Evolutionary conservation across 2,329 filamentous ascomycete species (phyloP).

Genomic region (Arthrobotrys entomopaga): DNA sequence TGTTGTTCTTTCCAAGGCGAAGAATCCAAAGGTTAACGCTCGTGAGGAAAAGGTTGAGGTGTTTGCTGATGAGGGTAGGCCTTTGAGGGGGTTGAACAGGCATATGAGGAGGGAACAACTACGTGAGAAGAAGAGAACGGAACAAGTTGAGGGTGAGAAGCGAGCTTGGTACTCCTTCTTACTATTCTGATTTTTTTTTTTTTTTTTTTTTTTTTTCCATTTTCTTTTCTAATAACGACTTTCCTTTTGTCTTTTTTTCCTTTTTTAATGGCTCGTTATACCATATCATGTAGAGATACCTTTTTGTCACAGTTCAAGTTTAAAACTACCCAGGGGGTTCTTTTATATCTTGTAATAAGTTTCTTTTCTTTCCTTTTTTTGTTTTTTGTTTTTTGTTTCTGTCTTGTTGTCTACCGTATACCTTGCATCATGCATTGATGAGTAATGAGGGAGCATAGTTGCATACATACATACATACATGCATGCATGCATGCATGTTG

Average conservation of each 20-base stretch:
- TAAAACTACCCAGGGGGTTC: slow-evolving; percentile 7
- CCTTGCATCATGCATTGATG: too few species aligned
- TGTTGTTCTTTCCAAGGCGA: background rate
- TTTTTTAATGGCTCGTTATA: background rate
- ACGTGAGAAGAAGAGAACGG: slow-evolving; percentile 11
- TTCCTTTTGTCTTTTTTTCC: background rate
- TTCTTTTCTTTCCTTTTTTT: background rate
- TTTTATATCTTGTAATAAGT: slow-evolving; percentile 15
- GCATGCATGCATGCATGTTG: background rate
- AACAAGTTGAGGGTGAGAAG: slow-evolving; percentile 9
- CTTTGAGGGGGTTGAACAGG: slow-evolving; percentile 29
- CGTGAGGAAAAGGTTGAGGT: background rate
- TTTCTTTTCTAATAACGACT: slow-evolving; percentile 6
- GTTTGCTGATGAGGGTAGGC: slow-evolving; percentile 10
- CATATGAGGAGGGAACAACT: slow-evolving; percentile 41
- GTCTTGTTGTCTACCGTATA: background rate
- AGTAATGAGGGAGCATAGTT: background rate
- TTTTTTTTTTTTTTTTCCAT: slow-evolving; percentile 8
- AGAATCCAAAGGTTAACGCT: background rate
- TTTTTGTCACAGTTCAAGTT: slow-evolving; percentile 4
- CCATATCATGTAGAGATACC: slow-evolving; percentile 21
- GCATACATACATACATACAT: background rate
- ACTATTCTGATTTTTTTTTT: background rate
- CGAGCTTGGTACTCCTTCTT: slow-evolving; percentile 33
- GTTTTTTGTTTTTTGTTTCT: background rate